Conservation (phyloP, 139 green algal species). For the Chlamydomonas urium region DNA sequence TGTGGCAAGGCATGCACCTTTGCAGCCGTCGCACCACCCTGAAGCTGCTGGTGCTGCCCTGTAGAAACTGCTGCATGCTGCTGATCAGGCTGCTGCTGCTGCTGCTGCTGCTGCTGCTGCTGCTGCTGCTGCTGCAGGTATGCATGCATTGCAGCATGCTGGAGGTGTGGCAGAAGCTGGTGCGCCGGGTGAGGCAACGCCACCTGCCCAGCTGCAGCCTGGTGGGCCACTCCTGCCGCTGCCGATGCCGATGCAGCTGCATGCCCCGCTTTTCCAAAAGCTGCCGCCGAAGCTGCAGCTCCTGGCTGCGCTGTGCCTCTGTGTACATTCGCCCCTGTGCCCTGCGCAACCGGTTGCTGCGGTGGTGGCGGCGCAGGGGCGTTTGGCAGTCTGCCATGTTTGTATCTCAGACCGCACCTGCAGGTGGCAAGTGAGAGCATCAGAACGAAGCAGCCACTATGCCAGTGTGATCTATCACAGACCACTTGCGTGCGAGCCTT, state of each 20-base stretch:
- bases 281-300: slow-evolving; percentile 4
- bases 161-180: too few relatives aligned
- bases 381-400: slow-evolving; percentile 6
- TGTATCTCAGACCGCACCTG: slow-evolving; percentile 13
- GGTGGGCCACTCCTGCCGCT: too few relatives aligned
- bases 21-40: too few relatives aligned
- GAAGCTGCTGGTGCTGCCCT: too few relatives aligned
- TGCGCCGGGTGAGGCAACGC: too few relatives aligned
- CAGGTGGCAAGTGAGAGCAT: not conserved
- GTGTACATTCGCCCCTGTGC: not conserved
- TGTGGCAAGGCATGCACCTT: too few relatives aligned
- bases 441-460: not conserved
- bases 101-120: slow-evolving; percentile 7
- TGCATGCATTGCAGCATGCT: too few relatives aligned
- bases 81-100: not conserved
- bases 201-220: too few relatives aligned
- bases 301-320: not conserved
- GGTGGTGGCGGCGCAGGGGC: not conserved
- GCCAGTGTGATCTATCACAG: not conserved
- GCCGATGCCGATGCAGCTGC: not conserved
- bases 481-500: too few relatives aligned
- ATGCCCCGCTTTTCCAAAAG: not conserved
- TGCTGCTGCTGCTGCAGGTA: slow-evolving; percentile 5
- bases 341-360: not conserved
- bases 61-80: not conserved